Conservation (phyloP, 1,139 yeast species). For the Suhomyces panamericanus region DNA sequence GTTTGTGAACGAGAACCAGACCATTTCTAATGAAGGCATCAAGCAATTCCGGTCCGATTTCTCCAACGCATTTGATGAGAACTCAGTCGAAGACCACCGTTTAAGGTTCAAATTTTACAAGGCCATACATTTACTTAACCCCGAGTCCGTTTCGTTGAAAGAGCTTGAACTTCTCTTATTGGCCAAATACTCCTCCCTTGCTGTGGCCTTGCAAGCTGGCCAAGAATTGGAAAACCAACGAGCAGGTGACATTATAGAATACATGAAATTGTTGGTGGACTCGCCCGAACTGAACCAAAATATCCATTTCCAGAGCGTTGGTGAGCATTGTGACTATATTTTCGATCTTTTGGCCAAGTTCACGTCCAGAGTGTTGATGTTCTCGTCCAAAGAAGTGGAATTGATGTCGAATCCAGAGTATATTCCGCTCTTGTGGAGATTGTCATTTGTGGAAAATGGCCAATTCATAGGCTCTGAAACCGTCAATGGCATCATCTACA, state of each 20-base stretch:
- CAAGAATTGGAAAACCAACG: constrained; percentile 22
- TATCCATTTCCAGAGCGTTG: constrained; percentile 9
- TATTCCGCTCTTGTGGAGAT: constrained; percentile 39
- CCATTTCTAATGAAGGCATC: constrained; percentile 2
- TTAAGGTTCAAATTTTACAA: constrained; percentile 38
- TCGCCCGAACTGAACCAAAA: constrained; percentile 25
- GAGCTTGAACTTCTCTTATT: constrained; percentile 26
- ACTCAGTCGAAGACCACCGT: constrained; percentile 31
- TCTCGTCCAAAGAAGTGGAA: constrained; percentile 24
- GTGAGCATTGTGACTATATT: constrained; percentile 14
- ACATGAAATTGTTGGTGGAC: constrained; percentile 36
- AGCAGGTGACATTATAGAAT: constrained; percentile 30
- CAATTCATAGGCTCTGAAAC: constrained; percentile 27
- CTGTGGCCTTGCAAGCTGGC: constrained; percentile 16
- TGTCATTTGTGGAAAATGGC: constrained; percentile 22
- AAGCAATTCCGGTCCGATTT: constrained; percentile 14
- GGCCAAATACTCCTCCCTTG: constrained; percentile 30
- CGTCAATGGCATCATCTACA: constrained; percentile 28
- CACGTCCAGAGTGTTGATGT: constrained; percentile 27
- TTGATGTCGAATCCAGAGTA: constrained; percentile 30
- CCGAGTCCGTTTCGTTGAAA: constrained; percentile 28
- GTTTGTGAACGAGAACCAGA: constrained; percentile 7
- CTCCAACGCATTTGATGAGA: constrained; percentile 17
- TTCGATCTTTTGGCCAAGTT: constrained; percentile 31
- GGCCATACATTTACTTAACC: constrained; percentile 38